These are phyloP conservation scores for Solanum neorickii DNA, from an alignment of 257 asterid genomes.

Conservation along the genomic window DNA sequence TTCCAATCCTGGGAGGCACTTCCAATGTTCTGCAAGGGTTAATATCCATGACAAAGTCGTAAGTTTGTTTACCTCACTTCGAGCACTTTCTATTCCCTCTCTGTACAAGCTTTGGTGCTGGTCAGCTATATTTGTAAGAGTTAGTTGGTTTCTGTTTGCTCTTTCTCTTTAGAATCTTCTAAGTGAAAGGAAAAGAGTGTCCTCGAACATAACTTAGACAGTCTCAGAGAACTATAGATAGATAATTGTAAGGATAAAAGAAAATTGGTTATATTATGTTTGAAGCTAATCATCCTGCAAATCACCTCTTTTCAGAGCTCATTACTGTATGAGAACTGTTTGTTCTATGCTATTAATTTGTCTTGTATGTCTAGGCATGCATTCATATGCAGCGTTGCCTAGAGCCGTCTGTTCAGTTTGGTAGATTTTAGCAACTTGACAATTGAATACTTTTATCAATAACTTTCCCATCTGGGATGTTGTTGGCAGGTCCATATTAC, in stretches of 20 bases:
- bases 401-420: not conserved
- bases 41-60: conserved; percentile 96
- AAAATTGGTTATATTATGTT: not conserved
- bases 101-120: not conserved
- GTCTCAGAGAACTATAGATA: not conserved
- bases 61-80: conserved; percentile 13
- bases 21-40: conserved; percentile 88
- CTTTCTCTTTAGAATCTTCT: not conserved
- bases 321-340: not conserved
- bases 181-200: not conserved
- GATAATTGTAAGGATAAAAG: not conserved
- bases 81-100: not conserved
- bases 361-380: not conserved
- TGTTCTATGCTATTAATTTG: not conserved
- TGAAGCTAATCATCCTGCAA: not conserved
- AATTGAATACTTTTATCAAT: not conserved
- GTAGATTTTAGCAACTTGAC: not conserved
- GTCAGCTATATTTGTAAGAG: not conserved
- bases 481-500: not conserved
- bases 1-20: conserved; percentile 97
- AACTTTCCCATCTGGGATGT: not conserved
- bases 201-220: not conserved
- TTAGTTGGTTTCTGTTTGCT: not conserved
- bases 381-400: not conserved
- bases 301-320: not conserved